Percentiles rank a stretch among this genome's conserved stretches.
phyloP scores from a whole-genome alignment of 352 stramenopile species.

The Elongisporangium undulatum region DNA sequence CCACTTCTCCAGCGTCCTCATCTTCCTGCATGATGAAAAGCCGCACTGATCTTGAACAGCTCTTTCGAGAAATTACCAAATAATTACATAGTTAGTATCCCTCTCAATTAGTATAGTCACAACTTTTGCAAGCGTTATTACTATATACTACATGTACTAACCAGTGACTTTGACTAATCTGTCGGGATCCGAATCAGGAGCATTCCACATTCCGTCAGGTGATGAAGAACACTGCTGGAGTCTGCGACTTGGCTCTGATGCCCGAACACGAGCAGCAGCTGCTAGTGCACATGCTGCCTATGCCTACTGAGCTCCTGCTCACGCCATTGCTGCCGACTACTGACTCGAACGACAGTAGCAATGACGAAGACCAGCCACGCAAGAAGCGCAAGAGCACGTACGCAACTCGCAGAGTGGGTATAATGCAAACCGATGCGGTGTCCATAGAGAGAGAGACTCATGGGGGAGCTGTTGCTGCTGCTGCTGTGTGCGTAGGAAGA shows the following conservation, averaged over 20 bases:
- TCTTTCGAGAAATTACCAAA: neutral
- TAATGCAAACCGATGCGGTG: neutral
- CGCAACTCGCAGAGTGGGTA: neutral
- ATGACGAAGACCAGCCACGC: neutral
- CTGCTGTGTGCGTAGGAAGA: neutral
- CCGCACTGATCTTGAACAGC: neutral
- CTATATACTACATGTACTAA: neutral
- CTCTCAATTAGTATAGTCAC: neutral
- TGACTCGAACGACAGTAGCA: neutral
- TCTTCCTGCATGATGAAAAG: neutral
- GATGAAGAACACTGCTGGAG: no score
- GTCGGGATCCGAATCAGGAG: no score
- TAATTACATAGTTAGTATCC: neutral
- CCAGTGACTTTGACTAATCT: no score
- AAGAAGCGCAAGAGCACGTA: neutral
- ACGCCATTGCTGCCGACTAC: neutral
- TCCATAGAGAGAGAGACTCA: no score
- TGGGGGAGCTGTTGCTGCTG: no score
- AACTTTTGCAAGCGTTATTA: neutral
- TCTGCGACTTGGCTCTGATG: neutral
- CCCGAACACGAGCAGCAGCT: neutral
- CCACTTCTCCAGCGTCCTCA: constrained; percentile 1
- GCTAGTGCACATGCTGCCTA: neutral
- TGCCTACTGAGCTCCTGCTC: neutral
- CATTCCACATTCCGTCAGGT: no score